Percentiles rank a stretch among this genome's conserved stretches.
Evolutionary conservation across 176 grass and related monocot species (phyloP).

Genomic region (Cenchrus purpureus): DNA sequence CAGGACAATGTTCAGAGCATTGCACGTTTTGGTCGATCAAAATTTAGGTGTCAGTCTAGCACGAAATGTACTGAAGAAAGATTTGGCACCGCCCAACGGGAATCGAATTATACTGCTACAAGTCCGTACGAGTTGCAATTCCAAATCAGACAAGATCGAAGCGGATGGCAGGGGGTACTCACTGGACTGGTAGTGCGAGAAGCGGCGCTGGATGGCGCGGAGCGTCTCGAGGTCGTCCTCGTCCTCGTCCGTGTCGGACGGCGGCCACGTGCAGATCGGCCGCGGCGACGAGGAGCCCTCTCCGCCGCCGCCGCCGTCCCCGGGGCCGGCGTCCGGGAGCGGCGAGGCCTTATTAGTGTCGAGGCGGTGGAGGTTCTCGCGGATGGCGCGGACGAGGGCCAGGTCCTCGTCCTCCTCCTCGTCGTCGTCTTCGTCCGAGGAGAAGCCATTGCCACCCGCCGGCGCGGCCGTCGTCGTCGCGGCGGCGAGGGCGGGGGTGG

Average conservation of each 20-base stretch:
- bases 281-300: not conserved
- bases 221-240: constrained; percentile 85
- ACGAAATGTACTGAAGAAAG: not conserved
- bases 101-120: not conserved
- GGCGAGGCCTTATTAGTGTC: constrained; percentile 24
- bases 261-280: constrained; percentile 50
- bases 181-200: constrained; percentile 79
- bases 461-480: not conserved
- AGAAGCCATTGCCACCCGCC: not conserved
- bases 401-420: constrained; percentile 53
- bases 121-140: not conserved
- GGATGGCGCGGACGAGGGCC: constrained; percentile 64
- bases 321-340: not conserved
- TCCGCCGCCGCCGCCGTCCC: not conserved
- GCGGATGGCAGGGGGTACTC: constrained; percentile 4
- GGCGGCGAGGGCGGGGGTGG: not conserved
- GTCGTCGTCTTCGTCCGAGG: constrained; percentile 38
- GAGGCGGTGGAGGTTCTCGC: constrained; percentile 54
- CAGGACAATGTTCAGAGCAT: not conserved
- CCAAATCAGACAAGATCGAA: not conserved
- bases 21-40: not conserved
- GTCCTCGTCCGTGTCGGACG: constrained; percentile 58
- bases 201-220: constrained; percentile 73
- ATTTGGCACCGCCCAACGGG: not conserved
- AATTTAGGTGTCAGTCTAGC: not conserved